Conservation (phyloP, 306 rosid species). For the Gastrolobium villosum region DNA sequence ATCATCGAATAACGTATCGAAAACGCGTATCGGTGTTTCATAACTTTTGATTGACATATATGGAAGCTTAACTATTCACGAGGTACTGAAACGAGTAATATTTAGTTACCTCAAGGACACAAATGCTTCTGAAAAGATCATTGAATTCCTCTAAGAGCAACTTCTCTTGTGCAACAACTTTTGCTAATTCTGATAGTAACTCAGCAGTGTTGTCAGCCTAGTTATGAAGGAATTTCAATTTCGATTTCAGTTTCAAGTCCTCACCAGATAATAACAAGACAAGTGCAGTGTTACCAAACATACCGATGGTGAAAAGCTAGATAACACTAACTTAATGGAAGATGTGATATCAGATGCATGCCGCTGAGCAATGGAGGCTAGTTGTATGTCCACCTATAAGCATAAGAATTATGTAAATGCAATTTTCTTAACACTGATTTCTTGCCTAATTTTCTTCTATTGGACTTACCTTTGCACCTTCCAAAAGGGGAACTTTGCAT, state of each 20-base stretch:
- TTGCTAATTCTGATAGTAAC: conserved; percentile 67
- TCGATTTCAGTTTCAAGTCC: not conserved
- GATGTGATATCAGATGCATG: conserved; percentile 61
- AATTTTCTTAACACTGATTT: not conserved
- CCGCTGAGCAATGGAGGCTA: conserved; percentile 41
- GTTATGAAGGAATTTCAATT: conserved; percentile 6
- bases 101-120: conserved; percentile 64
- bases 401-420: not conserved
- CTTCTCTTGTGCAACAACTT: conserved; percentile 69
- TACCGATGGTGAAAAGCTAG: conserved; percentile 59
- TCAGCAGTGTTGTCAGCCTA: conserved; percentile 64
- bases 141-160: conserved; percentile 66
- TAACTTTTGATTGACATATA: not conserved
- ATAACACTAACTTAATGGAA: conserved; percentile 55
- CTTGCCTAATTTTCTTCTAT: not conserved
- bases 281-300: not conserved
- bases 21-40: no score
- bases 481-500: conserved; percentile 71
- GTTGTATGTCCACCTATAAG: conserved; percentile 57
- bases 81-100: not conserved
- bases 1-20: no score
- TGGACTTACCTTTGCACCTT: conserved; percentile 72
- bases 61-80: not conserved
- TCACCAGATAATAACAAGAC: not conserved
- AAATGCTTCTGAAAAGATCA: conserved; percentile 56